Evolutionary conservation across 2,329 filamentous ascomycete genomes (phyloP).

Genomic region (Clarireedia homoeocarpa): DNA sequence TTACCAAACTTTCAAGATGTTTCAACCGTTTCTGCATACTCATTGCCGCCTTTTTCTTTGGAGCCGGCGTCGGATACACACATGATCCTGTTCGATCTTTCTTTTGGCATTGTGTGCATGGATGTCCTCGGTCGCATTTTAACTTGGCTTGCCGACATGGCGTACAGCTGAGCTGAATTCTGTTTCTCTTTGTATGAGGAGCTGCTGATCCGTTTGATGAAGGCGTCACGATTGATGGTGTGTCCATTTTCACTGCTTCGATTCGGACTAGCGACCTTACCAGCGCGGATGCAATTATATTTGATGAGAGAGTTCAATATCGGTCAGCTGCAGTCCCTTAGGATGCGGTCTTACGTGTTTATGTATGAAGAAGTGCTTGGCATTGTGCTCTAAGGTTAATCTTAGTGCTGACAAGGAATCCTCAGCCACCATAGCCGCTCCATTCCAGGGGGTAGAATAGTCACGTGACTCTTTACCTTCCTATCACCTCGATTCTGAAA

Average conservation of each 20-base stretch:
- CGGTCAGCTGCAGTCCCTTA: no score
- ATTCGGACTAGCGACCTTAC: no score
- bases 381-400: no score
- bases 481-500: no score
- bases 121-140: constrained; percentile 45
- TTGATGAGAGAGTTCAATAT: no score
- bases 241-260: neutral
- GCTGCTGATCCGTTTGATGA: neutral
- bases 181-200: constrained; percentile 9
- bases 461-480: no score
- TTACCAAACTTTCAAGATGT: constrained; percentile 50
- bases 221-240: neutral
- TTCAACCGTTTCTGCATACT: constrained; percentile 47
- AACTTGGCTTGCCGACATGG: constrained; percentile 17
- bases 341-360: no score
- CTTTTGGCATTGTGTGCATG: constrained; percentile 45
- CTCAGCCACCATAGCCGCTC: no score
- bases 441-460: no score
- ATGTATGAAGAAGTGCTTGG: no score
- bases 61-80: constrained; percentile 40
- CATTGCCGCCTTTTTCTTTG: constrained; percentile 29
- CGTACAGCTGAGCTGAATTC: constrained; percentile 13
- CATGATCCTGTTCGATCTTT: constrained; percentile 41
- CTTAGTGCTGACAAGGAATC: no score
- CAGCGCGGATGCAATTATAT: no score